These are phyloP conservation scores for Agroathelia rolfsii DNA, from an alignment of 1,284 basidiomycete genomes.

Conservation along the genomic window DNA sequence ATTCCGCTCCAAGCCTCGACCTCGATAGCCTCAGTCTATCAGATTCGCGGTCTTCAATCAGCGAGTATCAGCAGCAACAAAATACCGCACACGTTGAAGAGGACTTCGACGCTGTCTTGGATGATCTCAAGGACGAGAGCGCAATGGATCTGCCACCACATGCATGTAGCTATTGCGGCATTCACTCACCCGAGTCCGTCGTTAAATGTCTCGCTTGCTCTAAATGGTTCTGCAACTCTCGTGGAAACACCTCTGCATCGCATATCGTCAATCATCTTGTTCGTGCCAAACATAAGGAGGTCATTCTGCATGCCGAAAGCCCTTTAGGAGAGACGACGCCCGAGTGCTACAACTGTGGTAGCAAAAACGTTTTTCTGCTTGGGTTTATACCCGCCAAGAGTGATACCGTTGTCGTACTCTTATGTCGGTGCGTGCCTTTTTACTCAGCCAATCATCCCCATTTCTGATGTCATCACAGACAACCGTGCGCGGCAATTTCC, in stretches of 20 bases:
- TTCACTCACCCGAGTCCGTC: slow-evolving; percentile 93
- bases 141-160: slow-evolving; percentile 80
- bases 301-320: slow-evolving; percentile 90
- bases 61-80: slow-evolving; percentile 21
- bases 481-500: slow-evolving; percentile 95
- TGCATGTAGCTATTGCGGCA: slow-evolving; percentile 99
- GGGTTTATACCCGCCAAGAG: slow-evolving; percentile 99
- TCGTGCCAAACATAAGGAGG: slow-evolving; percentile 98
- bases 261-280: slow-evolving; percentile 99
- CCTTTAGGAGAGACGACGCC: slow-evolving; percentile 95
- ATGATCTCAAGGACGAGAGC: slow-evolving; percentile 81
- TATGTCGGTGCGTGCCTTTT: slow-evolving; percentile 86
- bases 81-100: slow-evolving; percentile 51
- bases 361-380: slow-evolving; percentile 98
- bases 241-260: slow-evolving; percentile 94
- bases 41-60: slow-evolving; percentile 38
- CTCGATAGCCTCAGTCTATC: slow-evolving; percentile 56
- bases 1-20: slow-evolving; percentile 49
- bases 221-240: slow-evolving; percentile 99
- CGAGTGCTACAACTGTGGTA: slow-evolving; percentile 99
- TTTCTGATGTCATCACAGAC: no score
- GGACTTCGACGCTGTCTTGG: slow-evolving; percentile 79
- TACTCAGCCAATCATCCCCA: no score
- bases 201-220: slow-evolving; percentile 94
- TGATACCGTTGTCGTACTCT: slow-evolving; percentile 96